Evolutionary conservation across 2,329 filamentous ascomycete genomes (phyloP).

Genomic region (Beauveria brongniartii): DNA sequence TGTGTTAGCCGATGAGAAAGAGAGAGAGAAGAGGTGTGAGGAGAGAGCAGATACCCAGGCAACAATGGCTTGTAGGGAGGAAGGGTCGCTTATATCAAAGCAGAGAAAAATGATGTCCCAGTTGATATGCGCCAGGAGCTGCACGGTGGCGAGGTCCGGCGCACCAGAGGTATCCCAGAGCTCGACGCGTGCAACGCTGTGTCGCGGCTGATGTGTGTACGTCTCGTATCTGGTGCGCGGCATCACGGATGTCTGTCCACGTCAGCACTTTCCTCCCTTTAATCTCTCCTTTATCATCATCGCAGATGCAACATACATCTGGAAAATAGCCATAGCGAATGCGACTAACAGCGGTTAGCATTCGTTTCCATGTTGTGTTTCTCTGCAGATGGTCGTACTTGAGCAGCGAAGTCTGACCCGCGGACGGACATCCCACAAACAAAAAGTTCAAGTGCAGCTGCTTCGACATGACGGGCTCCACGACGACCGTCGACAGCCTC

Average conservation of each 20-base stretch:
- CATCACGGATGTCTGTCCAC: constrained; percentile 23
- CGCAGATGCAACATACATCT: constrained; percentile 21
- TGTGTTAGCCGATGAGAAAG: background rate
- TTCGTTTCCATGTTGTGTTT: too few species aligned
- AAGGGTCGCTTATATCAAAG: constrained; percentile 29
- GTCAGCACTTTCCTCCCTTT: constrained; percentile 1
- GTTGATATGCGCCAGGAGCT: constrained; percentile 25
- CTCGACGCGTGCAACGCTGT: constrained; percentile 23
- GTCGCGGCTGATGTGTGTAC: constrained; percentile 22
- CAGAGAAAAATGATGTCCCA: constrained; percentile 33
- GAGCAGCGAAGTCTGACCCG: constrained; percentile 30
- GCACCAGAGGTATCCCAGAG: constrained; percentile 34
- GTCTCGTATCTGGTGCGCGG: constrained; percentile 27
- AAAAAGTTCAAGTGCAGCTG: constrained; percentile 26
- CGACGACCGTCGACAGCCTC: background rate
- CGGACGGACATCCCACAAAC: constrained; percentile 25
- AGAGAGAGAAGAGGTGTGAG: background rate
- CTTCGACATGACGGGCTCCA: constrained; percentile 12
- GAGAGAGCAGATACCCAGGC: constrained; percentile 23
- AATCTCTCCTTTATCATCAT: background rate
- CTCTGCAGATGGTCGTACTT: constrained; percentile 21
- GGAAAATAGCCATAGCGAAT: constrained; percentile 30
- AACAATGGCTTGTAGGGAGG: constrained; percentile 25
- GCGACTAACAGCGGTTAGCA: constrained; percentile 20
- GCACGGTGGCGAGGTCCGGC: constrained; percentile 27